Base-by-base conservation (phyloP, 352 stramenopile species). In the Phytophthora nicotianae region DNA sequence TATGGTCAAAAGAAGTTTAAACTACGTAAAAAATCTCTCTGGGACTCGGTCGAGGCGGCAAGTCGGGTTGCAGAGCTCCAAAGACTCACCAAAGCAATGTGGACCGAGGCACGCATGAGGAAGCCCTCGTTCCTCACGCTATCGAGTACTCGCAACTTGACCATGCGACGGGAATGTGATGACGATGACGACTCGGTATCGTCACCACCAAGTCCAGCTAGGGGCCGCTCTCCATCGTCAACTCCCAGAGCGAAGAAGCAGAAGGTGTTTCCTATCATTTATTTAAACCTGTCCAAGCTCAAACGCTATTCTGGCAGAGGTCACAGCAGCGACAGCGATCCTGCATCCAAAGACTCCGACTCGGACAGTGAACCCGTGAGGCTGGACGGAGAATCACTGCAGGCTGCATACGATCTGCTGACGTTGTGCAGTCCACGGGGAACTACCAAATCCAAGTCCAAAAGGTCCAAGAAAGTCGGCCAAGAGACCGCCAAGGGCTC, bases 1-100 rank as follows among this genome's bases (percentile, higher is more conserved):
- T 92, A 85, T 48, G 83, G 83, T 3, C 83, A 92, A 64, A 86
- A 88, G 59, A 92, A 90, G 54, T 92, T 89, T 43, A 83, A 85
- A 19, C 70, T 88, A 27, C 77, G 81, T 7, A 87, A 88, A 50
- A 88, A 89, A 57, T 29, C 40, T 10, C 17, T 78, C 0, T 86
- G 79, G 79, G 74, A 90, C 47, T 68, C 75, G 2, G 74, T 85
- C 4, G 71, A 86, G 19, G 73, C 75, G 2, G 64, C 62, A 2
- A 62, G 67, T 21, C 70, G 80, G 13, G 53, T 90, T 29, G 58
- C 58, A 5, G 74, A 68, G 17, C 72, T 92, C 5, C 74, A 92
- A 52, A 48, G 63, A 35, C 68, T 88, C 14, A 88, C 79, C 3
- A 66, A 55, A 8, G 77, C 81, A 16, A 50, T 92, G 48, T 92